Evolutionary conservation across 1,139 yeast species (phyloP), one percentile per base, ranked within the genome.

Genomic region (Zhuliangozyma blackwelliae): DNA sequence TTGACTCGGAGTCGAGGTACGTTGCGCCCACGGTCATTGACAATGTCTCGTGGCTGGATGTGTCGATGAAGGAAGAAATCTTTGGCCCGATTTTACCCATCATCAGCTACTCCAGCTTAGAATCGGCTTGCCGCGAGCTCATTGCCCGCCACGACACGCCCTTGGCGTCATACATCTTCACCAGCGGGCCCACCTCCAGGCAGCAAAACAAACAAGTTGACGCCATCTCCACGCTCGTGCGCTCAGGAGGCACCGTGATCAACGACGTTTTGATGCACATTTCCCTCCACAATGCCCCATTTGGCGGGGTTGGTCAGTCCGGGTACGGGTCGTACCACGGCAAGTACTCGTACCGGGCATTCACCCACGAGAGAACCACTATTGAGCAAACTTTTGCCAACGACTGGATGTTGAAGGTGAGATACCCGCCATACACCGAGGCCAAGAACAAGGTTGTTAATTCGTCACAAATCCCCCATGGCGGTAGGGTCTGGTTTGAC

Each of bases 1-100:
- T 55, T 11, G 67, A 70, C 34, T 65, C 69, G 13, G 54, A 50
- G 2, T 41, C 77, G 5, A 67, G 74, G 35, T 82, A 65, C 54
- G 66, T 86, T 36, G 71, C 81, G n/a, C 96, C 97, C 10, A 85
- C 95, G 0, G 60, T 90, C 25, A 67, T 87, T 16, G 70, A 71
- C 38, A 67, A 77, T 49, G 84, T 81, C 22, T 48, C 55, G 5
- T 78, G 85, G 73, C 63, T 70, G 31, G 97, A 90, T 58, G 47
- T 83, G 0, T 56, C 82, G 27, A 87, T 90, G 96, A 52, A 69
- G 43, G 77, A 72, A 32, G 97, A 90, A 57, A 61, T 85, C 23
- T 90, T 90, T 59, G 95, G 94, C 1, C 97, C 97, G 4, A 63
- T 90, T 5, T 65, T 90, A 47, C 97, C 97, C 11, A 65, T 90